Base-by-base conservation (phyloP, 2,329 filamentous ascomycete genomes). In the Colletotrichum acutatum region DNA sequence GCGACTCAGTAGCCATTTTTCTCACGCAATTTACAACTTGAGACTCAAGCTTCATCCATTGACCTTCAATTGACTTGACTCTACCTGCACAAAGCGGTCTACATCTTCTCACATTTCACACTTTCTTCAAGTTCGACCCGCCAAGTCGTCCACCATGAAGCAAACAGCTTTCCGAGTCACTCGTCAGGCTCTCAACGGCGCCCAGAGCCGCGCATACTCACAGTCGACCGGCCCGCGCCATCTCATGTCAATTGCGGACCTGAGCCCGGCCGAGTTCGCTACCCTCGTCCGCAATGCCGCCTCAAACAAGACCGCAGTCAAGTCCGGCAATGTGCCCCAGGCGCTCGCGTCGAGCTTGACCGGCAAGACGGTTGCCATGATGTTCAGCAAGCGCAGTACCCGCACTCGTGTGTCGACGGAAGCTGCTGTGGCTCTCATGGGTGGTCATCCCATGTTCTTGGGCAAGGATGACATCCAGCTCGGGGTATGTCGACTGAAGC, bases 401-500 rank as follows among this genome's bases (percentile, higher is more conserved):
- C 91, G 97, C 73, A 99, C 97, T 14, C 92, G 97, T 74, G 92
- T 99, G 37, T 98, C 95, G 1, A 98, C 95, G 1, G 97, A 99
- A 86, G 93, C 93, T 8, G 97, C 97, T 14, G 92, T 98, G 49
- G 90, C 93, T n/a, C 87, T 94, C 72, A 89, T 99, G 87, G 95
- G 95, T 49, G 97, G 96, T 0, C 93, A 98, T 78, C 92, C 97
- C 26, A 98, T 99, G 95, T 99, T 99, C 81, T 84, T 99, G 71
- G 95, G 95, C 78, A 97, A 95, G 80, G 93, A 97, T 68, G 97
- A 99, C 80, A 99, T 99, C 75, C 97, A 99, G 83, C 88, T 99
- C 24, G 97, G 97, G 65, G 97, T 94, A 82, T 76, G 88, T 85
- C 34, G 30, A 57, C 22, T n/a, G 3, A 60, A 61, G 32, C 24